Evolutionary conservation across 768 basidiomycete genomes (phyloP), one percentile per base, ranked within the genome.

Genomic region (Auricularia heimuer): DNA sequence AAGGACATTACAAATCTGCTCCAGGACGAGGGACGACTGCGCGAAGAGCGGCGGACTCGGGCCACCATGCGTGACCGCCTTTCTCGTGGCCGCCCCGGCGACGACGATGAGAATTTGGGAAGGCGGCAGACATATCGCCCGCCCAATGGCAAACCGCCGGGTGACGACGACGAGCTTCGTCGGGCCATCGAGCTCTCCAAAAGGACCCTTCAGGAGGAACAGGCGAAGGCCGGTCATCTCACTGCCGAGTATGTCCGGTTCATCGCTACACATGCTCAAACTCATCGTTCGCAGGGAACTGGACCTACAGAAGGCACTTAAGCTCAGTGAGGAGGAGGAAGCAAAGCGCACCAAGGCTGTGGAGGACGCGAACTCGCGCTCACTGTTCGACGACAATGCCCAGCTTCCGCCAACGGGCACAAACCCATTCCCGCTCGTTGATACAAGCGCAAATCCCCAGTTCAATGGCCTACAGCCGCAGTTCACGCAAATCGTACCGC

Each of bases 1-100:
- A 98, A 99, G 74, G 97, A 98, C 69, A 98, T 99, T 75, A 94
- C 94, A 42, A 94, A 94, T 72, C 84, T 98, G 12, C 82, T 99
- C 34, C 82, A 84, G 73, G 97, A 99, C 73, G 87, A 96, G 64
- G 76, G 80, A 2, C 86, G 97, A 8, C 82, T 99, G 60, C 83
- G 92, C 11, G 86, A 91, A 68, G 94, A 96, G 74, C 84, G 97
- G 37, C 82, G 87, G 16, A 82, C 85, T 47, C 82, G 94, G 29
- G 94, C 95, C 3, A 81, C 83, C 62, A 98, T 99, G 97, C 86
- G 94, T 37, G 94, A 98, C 79, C 85, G 96, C 33, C 94, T 99
- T 94, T 80, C 90, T 64, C 83, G 84, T 54, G 88, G 87, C 12
- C 73, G 79, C 0, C 74, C 71, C 33, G 76, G 75, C 35, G 76